Base-by-base conservation (phyloP, 2,329 filamentous ascomycete genomes). In the Teratosphaeria viscida region DNA sequence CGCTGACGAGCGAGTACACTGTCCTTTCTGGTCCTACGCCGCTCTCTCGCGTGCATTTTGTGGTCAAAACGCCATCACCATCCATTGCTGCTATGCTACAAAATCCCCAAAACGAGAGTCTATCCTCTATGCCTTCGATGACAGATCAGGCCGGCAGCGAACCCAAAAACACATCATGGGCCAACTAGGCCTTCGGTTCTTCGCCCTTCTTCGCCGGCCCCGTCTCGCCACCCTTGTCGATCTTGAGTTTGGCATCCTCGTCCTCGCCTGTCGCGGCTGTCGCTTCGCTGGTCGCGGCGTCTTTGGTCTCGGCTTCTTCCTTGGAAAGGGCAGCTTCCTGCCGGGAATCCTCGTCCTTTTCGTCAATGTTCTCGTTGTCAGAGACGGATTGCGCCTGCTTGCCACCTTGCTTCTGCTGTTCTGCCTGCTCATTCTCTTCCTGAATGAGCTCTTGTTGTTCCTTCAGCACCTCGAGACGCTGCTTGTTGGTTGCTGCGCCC, bases 371-470 rank as follows among this genome's bases (percentile, higher is more conserved):
- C 63, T 96, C 90, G 34, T 86, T 85, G 68, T 97, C 94, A 71
- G 91, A 89, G 12, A 73, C 66, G 7, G 64, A 65, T 54, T 66
- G 63, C 32, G 64, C 61, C 39, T 66, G 39, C 56, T 88, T 82
- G 12, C 89, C 89, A 49, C 84, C 85, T 69, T 85, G 85, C 73
- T 89, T 85, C 75, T 89, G 90, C 73, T 87, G 84, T 72, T 91
- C 83, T 70, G 89, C 89, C 78, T 99, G 92, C 78, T 94, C 84
- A 64, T 92, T 95, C 80, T 99, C 94, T 73, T 99, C 94, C 64
- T 96, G 87, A 60, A 99, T 99, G 63, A 99, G 85, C 73, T 96
- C 94, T 75, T 99, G 89, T 79, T 99, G 94, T 79, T 99, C 94
- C 82, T 91, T 95, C 72, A 99, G 83, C 16, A 99, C 94, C 79